A percentile compares a stretch with the other conserved stretches of the same genome.
Evolutionary conservation across 345 rosid species (phyloP).

Genomic region (Salix viminalis): DNA sequence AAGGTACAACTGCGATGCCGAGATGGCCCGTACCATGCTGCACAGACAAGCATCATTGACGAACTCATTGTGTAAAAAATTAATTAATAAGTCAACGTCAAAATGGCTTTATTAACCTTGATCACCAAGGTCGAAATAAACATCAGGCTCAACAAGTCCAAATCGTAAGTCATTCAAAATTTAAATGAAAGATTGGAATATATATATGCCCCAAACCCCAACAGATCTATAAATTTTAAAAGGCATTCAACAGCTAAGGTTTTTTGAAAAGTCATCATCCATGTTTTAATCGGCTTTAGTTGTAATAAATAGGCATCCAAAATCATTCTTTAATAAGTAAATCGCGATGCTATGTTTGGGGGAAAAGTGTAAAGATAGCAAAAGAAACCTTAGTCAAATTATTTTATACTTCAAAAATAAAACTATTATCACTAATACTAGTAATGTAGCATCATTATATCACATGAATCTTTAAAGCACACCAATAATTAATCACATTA

Average conservation of each 20-base stretch:
- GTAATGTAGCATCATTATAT: too few relatives aligned
- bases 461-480: background rate
- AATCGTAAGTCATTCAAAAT: background rate
- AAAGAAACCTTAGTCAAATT: background rate
- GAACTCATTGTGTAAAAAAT: background rate
- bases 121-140: background rate
- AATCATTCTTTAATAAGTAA: background rate
- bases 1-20: conserved; percentile 33
- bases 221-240: background rate
- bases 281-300: background rate
- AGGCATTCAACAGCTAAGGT: background rate
- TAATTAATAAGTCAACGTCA: background rate
- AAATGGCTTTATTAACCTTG: background rate
- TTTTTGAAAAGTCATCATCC: too few relatives aligned
- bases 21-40: conserved; percentile 38
- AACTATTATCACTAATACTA: too few relatives aligned
- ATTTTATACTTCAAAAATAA: too few relatives aligned
- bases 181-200: background rate
- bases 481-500: background rate
- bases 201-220: background rate
- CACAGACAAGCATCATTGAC: conserved; percentile 10
- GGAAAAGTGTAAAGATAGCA: too few relatives aligned
- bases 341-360: background rate
- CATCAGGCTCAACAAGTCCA: background rate
- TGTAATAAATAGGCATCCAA: conserved; percentile 1